Conservation (phyloP, 2,329 filamentous ascomycete genomes). For the Neodidymelliopsis sp. region DNA sequence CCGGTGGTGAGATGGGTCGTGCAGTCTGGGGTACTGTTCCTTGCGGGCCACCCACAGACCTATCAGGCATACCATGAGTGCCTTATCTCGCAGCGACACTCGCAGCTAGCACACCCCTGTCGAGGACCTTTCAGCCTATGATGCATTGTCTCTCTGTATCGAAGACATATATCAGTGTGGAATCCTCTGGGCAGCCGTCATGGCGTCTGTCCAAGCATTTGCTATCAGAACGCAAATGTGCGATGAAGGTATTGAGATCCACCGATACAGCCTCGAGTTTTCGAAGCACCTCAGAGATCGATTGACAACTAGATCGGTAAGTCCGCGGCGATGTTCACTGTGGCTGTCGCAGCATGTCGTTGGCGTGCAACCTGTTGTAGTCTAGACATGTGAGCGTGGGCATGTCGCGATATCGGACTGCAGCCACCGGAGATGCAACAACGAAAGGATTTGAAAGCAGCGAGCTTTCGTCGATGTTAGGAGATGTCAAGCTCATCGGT, state of each 20-base stretch:
- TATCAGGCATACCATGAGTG: slow-evolving; percentile 27
- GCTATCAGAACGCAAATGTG: not conserved
- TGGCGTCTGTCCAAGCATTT: not conserved
- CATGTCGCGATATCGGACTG: slow-evolving; percentile 22
- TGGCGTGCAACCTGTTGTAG: not conserved
- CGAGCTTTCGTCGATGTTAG: not conserved
- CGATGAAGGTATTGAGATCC: not conserved
- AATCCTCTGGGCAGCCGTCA: slow-evolving; percentile 17
- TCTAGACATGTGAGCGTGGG: slow-evolving; percentile 19
- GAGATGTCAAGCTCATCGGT: not conserved
- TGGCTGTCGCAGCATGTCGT: slow-evolving; percentile 7
- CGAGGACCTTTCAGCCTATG: not conserved
- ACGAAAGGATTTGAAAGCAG: not conserved
- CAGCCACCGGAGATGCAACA: slow-evolving; percentile 19
- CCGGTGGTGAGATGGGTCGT: not conserved
- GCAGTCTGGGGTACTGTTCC: slow-evolving; percentile 11
- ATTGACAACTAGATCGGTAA: too few species aligned
- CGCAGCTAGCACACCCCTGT: not conserved
- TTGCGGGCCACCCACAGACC: slow-evolving; percentile 18
- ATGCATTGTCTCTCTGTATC: not conserved
- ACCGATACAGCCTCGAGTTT: not conserved
- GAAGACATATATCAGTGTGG: slow-evolving; percentile 1
- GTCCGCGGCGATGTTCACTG: slow-evolving; percentile 11
- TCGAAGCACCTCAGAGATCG: not conserved
- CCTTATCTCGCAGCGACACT: slow-evolving; percentile 51